These are phyloP conservation scores for Trichosporon inkin DNA, from an alignment of 1,284 basidiomycete species.

Conservation along the genomic window DNA sequence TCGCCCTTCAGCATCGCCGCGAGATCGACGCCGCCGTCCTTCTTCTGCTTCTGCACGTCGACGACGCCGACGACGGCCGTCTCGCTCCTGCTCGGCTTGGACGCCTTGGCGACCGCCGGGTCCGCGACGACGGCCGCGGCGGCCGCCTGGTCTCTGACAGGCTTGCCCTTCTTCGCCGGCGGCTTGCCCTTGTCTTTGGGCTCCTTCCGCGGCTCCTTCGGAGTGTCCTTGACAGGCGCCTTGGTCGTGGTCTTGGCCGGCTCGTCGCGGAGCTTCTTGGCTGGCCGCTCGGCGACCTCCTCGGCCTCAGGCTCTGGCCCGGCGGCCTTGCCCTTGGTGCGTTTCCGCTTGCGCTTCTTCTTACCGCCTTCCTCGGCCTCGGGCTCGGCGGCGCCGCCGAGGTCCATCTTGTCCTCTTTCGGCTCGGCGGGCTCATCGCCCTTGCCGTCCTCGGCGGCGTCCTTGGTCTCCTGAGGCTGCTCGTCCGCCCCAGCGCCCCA, in stretches of 20 bases:
- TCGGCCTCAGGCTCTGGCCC: not conserved
- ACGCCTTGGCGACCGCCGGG: constrained; percentile 7
- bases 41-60: constrained; percentile 23
- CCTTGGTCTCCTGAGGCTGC: not conserved
- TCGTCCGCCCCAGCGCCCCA: constrained; percentile 31
- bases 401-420: constrained; percentile 5
- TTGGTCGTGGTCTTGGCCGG: not conserved
- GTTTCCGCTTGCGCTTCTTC: constrained; percentile 26
- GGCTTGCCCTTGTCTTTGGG: constrained; percentile 5
- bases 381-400: not conserved
- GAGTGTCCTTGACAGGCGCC: no score
- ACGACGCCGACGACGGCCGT: constrained; percentile 33
- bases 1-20: constrained; percentile 19
- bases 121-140: constrained; percentile 12
- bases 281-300: not conserved
- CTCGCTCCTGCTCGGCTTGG: constrained; percentile 17
- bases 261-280: not conserved
- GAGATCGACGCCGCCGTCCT: constrained; percentile 26
- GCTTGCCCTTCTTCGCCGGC: constrained; percentile 2
- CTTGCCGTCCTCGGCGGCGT: constrained; percentile 10
- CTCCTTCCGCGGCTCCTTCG: not conserved
- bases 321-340: constrained; percentile 2
- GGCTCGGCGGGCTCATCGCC: constrained; percentile 1
- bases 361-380: constrained; percentile 6
- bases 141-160: constrained; percentile 5